Evolutionary conservation across 495 filamentous ascomycete genomes (phyloP).

Genomic region (Neurospora intermedia): DNA sequence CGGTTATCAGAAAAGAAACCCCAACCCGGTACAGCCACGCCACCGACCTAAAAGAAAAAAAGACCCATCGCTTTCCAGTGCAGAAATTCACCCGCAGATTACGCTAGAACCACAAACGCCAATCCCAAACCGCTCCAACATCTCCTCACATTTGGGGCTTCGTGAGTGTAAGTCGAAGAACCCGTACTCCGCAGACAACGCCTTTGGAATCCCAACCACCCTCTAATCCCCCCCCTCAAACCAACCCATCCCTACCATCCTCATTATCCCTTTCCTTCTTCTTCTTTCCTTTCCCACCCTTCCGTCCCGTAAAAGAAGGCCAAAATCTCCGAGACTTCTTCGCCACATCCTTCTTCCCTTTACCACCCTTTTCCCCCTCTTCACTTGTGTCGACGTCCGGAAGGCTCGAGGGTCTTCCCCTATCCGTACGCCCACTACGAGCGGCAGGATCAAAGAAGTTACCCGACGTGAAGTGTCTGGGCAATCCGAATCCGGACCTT

Average conservation of each 20-base stretch:
- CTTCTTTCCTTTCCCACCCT: background rate
- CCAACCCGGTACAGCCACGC: background rate
- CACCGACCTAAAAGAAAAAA: slow-evolving; percentile 1
- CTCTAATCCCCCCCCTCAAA: background rate
- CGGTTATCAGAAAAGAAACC: background rate
- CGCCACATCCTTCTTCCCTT: background rate
- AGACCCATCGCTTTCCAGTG: background rate
- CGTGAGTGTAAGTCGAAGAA: background rate
- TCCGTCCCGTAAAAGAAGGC: background rate
- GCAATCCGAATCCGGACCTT: background rate
- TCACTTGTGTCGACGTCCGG: background rate
- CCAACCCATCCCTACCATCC: background rate
- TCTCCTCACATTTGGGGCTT: background rate
- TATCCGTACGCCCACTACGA: background rate
- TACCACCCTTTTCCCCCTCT: background rate
- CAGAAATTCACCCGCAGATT: background rate
- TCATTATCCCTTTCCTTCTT: background rate
- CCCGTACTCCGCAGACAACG: background rate
- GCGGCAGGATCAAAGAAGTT: background rate
- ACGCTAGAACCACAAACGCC: background rate
- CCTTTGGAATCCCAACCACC: background rate
- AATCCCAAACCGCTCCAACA: background rate
- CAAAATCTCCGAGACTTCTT: background rate
- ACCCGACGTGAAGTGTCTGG: background rate
- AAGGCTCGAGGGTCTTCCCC: background rate